These are phyloP conservation scores for Blepharisma japonicum DNA, from an alignment of 73 alveolate species.

Conservation along the genomic window DNA sequence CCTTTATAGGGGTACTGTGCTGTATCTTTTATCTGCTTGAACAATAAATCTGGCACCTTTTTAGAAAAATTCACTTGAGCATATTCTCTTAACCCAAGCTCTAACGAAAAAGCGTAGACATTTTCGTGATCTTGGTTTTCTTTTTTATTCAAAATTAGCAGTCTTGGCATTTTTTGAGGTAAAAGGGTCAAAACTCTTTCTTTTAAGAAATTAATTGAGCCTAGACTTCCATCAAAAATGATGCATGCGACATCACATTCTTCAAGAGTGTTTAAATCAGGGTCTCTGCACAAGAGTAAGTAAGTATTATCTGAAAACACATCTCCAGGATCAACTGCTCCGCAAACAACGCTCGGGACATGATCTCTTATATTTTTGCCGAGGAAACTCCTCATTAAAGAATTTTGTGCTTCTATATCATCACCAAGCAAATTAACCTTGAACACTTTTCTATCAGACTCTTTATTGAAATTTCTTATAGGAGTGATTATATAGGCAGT, in stretches of 20 bases:
- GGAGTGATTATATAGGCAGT: neutral
- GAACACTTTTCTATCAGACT: too few species aligned
- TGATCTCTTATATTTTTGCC: neutral
- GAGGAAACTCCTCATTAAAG: neutral
- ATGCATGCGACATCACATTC: neutral
- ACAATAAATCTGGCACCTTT: constrained; percentile 4
- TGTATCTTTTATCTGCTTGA: constrained; percentile 1
- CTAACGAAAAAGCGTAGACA: neutral
- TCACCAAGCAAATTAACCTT: neutral
- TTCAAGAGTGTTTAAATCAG: neutral
- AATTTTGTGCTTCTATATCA: neutral
- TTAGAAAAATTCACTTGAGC: neutral
- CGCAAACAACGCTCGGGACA: neutral
- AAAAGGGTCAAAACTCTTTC: neutral
- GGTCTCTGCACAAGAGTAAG: neutral
- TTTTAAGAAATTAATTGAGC: neutral
- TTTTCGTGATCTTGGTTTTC: constrained; percentile 11
- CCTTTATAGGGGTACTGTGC: neutral
- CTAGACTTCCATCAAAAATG: neutral
- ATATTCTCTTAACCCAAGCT: constrained; percentile 5
- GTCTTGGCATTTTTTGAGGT: neutral
- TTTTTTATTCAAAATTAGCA: constrained; percentile 14
- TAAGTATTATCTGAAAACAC: neutral
- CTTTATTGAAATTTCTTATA: too few species aligned
- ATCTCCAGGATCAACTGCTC: neutral